Evolutionary conservation across 129 eudicot genomes (phyloP), one percentile per base, ranked within the genome.

Genomic region (Saussurea involucrata): DNA sequence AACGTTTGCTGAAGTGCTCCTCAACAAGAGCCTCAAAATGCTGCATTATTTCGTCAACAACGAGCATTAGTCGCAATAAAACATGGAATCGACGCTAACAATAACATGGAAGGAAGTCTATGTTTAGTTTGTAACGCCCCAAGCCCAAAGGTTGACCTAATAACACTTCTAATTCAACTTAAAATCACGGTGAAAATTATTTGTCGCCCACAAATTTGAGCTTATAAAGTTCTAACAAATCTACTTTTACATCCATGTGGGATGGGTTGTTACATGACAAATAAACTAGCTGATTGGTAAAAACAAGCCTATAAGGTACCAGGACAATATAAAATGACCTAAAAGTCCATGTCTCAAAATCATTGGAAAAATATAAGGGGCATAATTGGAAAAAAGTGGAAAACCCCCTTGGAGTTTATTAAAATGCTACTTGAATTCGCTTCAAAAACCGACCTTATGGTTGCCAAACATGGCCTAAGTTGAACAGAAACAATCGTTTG

Each of bases 21-120:
- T 87, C 85, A 66, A 95, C 96, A 6, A 95, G 90, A 34, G 61
- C 92, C 86, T 91, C 98, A 71, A 91, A 95, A 80, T 91, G 93
- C 98, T 95, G 84, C 77, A 78, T 72, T 65, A 36, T 44, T 69
- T 57, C 53, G 28, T 18, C 60, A 79, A 77, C 8, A 69, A 33
- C 36, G 10, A 55, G 61, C 37, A 28, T 75, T 63, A 75, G 78
- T 12, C 42, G 8, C 21, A 37, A 2, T 0, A 37, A 37, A 37
- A 8, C 2, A 15, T 4, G 17, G 58, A 15, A 15, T 15, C 46
- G 12, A 8, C 9, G 18, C 12, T 21, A 49, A 49, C 1, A 49
- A 15, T 49, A 49, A 49, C 58, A 49, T 49, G 18, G 1, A 44
- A 44, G 4, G 11, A 42, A 11, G 53, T 42, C 53, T 12, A 15